Base-by-base conservation (phyloP, 345 rosid genomes). In the Turritis glabra region DNA sequence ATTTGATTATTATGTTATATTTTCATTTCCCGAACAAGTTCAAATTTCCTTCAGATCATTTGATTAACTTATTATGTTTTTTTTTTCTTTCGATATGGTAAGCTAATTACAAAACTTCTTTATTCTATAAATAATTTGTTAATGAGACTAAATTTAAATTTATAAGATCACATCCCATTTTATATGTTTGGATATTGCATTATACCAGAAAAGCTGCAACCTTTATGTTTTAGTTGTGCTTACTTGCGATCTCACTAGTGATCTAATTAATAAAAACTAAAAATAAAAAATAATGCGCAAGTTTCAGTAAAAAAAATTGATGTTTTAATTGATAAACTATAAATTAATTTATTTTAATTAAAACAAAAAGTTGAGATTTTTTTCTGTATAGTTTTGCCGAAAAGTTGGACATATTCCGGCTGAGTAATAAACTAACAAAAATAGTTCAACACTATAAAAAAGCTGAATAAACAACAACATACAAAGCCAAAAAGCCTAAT, bases 401-500 rank as follows among this genome's bases (percentile, higher is more conserved):
- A 33, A 22, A 33, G 63, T 19, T 11, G 9, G 43, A 57, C 43
- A 48, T 57, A 57, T 57, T 57, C 26, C 10, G 26, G 26, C 41
- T 32, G 40, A 58, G 66, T 40, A 38, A 48, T 19, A 48, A 47
- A 47, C 26, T 19, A 35, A 61, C 4, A 47, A 47, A 47, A 63
- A 18, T 18, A 46, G 27, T 29, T 27, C 38, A 25, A 44, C 40
- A 63, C 27, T 10, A 25, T 5, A 18, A 19, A 47, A 44, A 21
- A 48, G 4, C 5, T 44, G 8, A 63, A 38, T 53, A 53, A 67
- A 53, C 50, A 67, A 17, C 26, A 38, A 17, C 26, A 38, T 38
- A 23, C 13, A 25, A 56, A 41, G 23, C 73, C 55, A 55, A 69
- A 48, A 67, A 38, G 54, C 44, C 23, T 69, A 22, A 40, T 21